Evolutionary conservation across 768 basidiomycete genomes (phyloP).

Genomic region (Leccinellum luteum): DNA sequence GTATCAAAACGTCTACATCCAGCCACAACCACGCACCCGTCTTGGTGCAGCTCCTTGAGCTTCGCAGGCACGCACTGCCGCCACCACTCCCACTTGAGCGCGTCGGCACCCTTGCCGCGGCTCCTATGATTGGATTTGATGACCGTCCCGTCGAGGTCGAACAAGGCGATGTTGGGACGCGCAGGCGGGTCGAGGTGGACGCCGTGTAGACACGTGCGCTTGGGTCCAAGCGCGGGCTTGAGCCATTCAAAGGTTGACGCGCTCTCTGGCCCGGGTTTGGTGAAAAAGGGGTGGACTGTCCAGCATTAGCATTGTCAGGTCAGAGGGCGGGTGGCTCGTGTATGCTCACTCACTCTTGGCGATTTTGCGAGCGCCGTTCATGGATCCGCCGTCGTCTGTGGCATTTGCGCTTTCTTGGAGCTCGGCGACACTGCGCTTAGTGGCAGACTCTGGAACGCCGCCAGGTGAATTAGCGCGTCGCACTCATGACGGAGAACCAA

Average conservation of each 20-base stretch:
- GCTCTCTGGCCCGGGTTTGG: slow-evolving; percentile 19
- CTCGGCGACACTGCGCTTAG: slow-evolving; percentile 20
- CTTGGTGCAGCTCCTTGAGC: slow-evolving; percentile 54
- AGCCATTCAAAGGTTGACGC: slow-evolving; percentile 28
- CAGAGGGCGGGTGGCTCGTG: not conserved
- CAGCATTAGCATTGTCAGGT: no score
- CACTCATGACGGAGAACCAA: not conserved
- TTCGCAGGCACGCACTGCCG: slow-evolving; percentile 55
- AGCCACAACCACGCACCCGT: slow-evolving; percentile 50
- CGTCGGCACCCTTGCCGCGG: slow-evolving; percentile 35
- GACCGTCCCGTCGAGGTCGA: slow-evolving; percentile 87
- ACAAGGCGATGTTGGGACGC: slow-evolving; percentile 64
- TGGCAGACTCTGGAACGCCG: slow-evolving; percentile 1
- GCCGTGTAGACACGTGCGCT: slow-evolving; percentile 37
- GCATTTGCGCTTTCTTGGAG: slow-evolving; percentile 12
- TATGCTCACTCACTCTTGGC: slow-evolving; percentile 22
- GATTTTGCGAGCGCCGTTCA: slow-evolving; percentile 19
- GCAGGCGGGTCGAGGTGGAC: slow-evolving; percentile 32
- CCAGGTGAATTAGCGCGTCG: slow-evolving; percentile 1
- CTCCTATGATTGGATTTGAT: slow-evolving; percentile 48
- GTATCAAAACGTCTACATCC: not conserved
- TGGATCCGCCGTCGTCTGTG: slow-evolving; percentile 16
- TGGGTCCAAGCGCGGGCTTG: slow-evolving; percentile 35
- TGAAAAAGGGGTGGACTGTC: slow-evolving; percentile 43
- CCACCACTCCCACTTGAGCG: slow-evolving; percentile 66